Conservation (phyloP, 106 monocot species). For the Dioscorea dumetorum region DNA sequence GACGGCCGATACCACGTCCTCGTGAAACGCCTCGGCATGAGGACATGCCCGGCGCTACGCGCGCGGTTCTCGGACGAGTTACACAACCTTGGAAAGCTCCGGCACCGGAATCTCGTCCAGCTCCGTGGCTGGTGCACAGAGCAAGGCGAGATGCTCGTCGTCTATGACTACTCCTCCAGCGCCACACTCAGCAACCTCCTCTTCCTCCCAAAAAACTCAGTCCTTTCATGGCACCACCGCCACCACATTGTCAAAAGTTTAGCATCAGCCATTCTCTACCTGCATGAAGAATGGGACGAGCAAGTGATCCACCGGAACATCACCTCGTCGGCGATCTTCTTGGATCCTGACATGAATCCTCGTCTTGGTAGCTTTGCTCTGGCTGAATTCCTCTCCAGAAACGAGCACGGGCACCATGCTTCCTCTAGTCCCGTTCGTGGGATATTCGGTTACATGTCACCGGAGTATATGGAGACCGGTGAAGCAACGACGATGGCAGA, state of each 20-base stretch:
- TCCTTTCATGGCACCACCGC: conserved; percentile 58
- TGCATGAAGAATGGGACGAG: conserved; percentile 98
- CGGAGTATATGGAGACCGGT: conserved; percentile 81
- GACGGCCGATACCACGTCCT: conserved; percentile 52
- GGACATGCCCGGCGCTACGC: conserved; percentile 85
- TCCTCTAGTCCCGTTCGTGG: conserved; percentile 35
- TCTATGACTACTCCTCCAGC: conserved; percentile 65
- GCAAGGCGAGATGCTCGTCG: conserved; percentile 90
- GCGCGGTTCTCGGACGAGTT: conserved; percentile 76
- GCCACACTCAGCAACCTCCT: conserved; percentile 56
- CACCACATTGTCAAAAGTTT: conserved; percentile 61
- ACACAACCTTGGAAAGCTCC: conserved; percentile 58
- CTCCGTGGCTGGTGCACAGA: conserved; percentile 95
- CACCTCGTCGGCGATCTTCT: conserved; percentile 72
- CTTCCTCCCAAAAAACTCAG: conserved; percentile 16
- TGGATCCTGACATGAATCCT: conserved; percentile 66
- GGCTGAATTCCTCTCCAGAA: conserved; percentile 79
- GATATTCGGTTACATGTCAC: conserved; percentile 92
- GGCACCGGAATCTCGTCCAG: conserved; percentile 86
- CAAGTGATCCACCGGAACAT: conserved; percentile 91
- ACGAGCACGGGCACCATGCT: conserved; percentile 26
- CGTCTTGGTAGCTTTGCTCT: conserved; percentile 76
- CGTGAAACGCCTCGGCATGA: conserved; percentile 81
- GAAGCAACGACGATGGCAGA: conserved; percentile 63
- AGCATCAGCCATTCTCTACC: conserved; percentile 75